Evolutionary conservation across 176 grass and related monocot species (phyloP), one percentile per base, ranked within the genome.

Genomic region (Poa annua): DNA sequence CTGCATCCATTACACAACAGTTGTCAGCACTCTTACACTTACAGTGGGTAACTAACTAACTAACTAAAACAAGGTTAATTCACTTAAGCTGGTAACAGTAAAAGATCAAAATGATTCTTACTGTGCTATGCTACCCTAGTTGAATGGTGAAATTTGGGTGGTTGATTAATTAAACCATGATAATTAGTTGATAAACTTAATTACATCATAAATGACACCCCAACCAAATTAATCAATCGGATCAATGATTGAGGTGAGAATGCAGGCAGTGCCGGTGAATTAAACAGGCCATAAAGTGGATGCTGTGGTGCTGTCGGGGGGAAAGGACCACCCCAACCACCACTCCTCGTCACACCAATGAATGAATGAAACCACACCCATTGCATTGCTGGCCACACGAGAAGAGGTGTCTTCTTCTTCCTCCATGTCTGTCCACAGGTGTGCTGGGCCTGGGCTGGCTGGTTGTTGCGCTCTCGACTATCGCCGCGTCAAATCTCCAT

Each of bases 311-410:
- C 20, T 89, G 83, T 89, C 83, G 73, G 55, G 63, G 63, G 20
- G 57, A 83, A 83, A 79, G 88, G 79, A 57, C 88, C 66, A 83
- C 50, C 74, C 84, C 84, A 90, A 90, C 88, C 48, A 90, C 88
- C 13, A 64, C 19, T 20, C 22, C 74, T 64, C 26, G 19, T 11
- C 81, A 21, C 75, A 11, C 55, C 54, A 56, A 56, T 15, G 60
- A 50, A 66, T 36, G 36, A 32, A 45, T n/a, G 68, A 13, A 48
- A 71, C 39, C 39, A 69, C 39, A 69, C 35, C 35, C 25, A 32
- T 64, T 64, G 61, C 63, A 66, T 66, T 74, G 61, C 15, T 77
- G 82, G 48, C 62, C 83, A 78, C 50, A 12, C 5, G 17, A 52
- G 21, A 76, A 60, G 1, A 15, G 7, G 52, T 74, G 69, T 72